These are phyloP conservation scores for Haplosporangium sp. DNA, from an alignment of 371 early-diverging fungal genomes.

Conservation along the genomic window DNA sequence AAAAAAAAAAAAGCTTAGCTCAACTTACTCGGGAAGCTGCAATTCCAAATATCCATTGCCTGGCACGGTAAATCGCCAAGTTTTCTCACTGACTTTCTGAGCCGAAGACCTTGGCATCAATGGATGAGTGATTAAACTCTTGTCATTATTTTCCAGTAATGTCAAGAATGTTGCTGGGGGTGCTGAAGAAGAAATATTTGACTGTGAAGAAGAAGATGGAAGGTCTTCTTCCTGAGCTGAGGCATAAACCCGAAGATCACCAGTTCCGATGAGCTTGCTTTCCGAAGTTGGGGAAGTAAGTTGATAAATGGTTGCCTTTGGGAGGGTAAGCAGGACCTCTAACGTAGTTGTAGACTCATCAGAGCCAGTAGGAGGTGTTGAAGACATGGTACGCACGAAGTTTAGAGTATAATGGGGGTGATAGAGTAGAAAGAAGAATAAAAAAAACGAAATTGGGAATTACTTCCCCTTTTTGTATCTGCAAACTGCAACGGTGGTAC, in stretches of 20 bases:
- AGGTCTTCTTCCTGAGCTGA: neutral
- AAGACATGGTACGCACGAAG: neutral
- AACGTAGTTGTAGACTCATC: slow-evolving; percentile 18
- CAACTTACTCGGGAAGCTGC: slow-evolving; percentile 33
- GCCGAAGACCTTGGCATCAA: slow-evolving; percentile 49
- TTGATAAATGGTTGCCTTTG: slow-evolving; percentile 30
- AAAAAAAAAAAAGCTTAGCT: neutral
- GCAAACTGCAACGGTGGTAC: too few relatives aligned
- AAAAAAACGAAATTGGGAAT: neutral
- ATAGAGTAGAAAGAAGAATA: neutral
- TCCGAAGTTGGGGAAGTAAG: slow-evolving; percentile 8
- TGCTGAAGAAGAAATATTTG: neutral
- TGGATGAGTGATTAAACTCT: slow-evolving; percentile 50
- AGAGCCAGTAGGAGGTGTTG: neutral
- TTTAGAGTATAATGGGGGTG: neutral
- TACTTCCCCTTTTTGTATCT: neutral
- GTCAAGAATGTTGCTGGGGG: slow-evolving; percentile 45
- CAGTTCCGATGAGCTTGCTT: slow-evolving; percentile 35
- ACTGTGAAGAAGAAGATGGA: neutral
- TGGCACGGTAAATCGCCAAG: slow-evolving; percentile 44
- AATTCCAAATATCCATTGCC: slow-evolving; percentile 48
- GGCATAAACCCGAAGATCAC: slow-evolving; percentile 47
- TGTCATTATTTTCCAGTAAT: slow-evolving; percentile 37
- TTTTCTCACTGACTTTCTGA: slow-evolving; percentile 24
- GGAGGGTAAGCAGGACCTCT: slow-evolving; percentile 37